These are phyloP conservation scores for Penicillium fuscoglaucum DNA, from an alignment of 2,329 filamentous ascomycete species.

Conservation along the genomic window DNA sequence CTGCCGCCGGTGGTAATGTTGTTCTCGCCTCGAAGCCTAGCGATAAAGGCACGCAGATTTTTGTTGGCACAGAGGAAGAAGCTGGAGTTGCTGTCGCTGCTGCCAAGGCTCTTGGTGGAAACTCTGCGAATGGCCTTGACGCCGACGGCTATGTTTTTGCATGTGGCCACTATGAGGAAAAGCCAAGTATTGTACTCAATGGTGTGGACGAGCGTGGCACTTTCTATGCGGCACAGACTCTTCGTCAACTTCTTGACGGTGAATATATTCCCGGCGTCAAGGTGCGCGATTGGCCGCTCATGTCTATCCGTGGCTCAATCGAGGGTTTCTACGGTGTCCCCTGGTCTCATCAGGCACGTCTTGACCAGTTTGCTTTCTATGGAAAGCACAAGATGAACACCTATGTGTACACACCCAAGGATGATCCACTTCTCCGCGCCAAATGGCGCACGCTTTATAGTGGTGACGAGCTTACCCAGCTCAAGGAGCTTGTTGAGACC, in stretches of 20 bases:
- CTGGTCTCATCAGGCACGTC: conserved; percentile 26
- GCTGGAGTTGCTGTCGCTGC: not conserved
- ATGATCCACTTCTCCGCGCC: conserved; percentile 23
- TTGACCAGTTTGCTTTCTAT: conserved; percentile 26
- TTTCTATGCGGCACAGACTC: conserved; percentile 1
- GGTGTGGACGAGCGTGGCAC: not conserved
- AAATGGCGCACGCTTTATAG: conserved; percentile 23
- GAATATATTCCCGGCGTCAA: conserved; percentile 6
- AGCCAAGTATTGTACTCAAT: conserved; percentile 3
- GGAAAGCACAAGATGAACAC: conserved; percentile 28
- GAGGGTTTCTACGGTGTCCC: conserved; percentile 27
- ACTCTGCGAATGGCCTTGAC: not conserved
- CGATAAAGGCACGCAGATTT: not conserved
- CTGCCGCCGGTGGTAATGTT: not conserved
- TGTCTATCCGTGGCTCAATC: conserved; percentile 27
- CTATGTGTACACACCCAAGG: conserved; percentile 28
- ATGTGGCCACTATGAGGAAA: not conserved
- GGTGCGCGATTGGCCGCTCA: conserved; percentile 27
- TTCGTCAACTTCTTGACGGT: not conserved
- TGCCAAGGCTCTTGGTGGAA: not conserved
- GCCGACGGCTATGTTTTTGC: not conserved
- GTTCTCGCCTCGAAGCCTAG: not conserved
- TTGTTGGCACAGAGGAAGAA: not conserved
- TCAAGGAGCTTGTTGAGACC: conserved; percentile 3
- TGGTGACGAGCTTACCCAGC: conserved; percentile 10